phyloP scores from a whole-genome alignment of 2,329 filamentous ascomycete species.

The Alternaria sp. region DNA sequence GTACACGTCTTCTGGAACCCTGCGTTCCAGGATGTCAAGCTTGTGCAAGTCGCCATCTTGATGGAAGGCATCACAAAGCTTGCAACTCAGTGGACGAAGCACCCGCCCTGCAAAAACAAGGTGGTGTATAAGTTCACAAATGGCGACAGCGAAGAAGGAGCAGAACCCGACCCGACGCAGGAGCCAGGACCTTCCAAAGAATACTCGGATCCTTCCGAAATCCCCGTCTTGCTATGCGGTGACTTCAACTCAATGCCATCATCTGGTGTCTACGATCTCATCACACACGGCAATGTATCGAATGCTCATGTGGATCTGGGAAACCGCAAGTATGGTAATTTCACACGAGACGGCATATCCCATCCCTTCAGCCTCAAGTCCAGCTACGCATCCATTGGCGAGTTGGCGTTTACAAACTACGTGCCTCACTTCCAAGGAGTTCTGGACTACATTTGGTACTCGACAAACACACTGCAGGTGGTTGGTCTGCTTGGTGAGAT shows the following conservation, averaged over 20 bases:
- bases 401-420: constrained; percentile 95
- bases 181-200: constrained; percentile 83
- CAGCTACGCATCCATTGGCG: constrained; percentile 83
- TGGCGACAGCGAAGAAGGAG: constrained; percentile 60
- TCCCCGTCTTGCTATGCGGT: constrained; percentile 89
- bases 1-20: constrained; percentile 97
- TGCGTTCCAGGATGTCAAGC: constrained; percentile 88
- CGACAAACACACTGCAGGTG: constrained; percentile 85
- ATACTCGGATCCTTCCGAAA: constrained; percentile 84
- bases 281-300: constrained; percentile 79
- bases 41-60: constrained; percentile 93
- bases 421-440: constrained; percentile 91
- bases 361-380: constrained; percentile 95
- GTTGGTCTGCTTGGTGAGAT: constrained; percentile 85
- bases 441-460: constrained; percentile 98
- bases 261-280: constrained; percentile 90
- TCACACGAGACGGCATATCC: constrained; percentile 89
- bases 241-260: constrained; percentile 93
- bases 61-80: constrained; percentile 91
- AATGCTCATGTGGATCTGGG: constrained; percentile 82
- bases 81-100: constrained; percentile 83
- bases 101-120: constrained; percentile 84
- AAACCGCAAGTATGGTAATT: constrained; percentile 87
- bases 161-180: constrained; percentile 61
- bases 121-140: constrained; percentile 59